Evolutionary conservation across 345 rosid species (phyloP).

Genomic region (Raphanus sativus): DNA sequence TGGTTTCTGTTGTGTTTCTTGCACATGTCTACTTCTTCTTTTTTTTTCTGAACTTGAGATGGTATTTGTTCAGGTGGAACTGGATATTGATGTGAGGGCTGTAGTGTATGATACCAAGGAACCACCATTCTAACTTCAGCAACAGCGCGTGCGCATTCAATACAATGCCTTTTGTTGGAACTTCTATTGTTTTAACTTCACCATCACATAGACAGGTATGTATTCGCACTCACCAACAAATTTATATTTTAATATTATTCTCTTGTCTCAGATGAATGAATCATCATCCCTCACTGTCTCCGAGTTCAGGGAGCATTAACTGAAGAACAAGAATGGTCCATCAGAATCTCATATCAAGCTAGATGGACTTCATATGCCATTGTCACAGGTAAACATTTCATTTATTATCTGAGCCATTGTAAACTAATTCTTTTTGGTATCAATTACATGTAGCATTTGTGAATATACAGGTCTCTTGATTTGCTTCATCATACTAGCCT

Average conservation of each 20-base stretch:
- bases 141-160: constrained; percentile 47
- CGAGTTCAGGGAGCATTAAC: constrained; percentile 45
- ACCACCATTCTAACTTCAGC: constrained; percentile 64
- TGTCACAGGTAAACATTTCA: constrained; percentile 51
- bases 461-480: constrained; percentile 52
- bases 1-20: neutral
- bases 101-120: constrained; percentile 59
- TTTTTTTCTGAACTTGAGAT: neutral
- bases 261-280: neutral
- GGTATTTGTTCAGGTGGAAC: constrained; percentile 55
- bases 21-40: neutral
- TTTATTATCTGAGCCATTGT: neutral
- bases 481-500: constrained; percentile 46
- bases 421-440: neutral
- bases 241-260: neutral
- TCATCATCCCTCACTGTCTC: constrained; percentile 11
- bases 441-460: neutral
- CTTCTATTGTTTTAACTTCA: constrained; percentile 59
- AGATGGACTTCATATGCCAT: constrained; percentile 63
- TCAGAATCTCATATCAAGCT: constrained; percentile 62
- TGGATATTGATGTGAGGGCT: constrained; percentile 55
- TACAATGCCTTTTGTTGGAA: constrained; percentile 55
- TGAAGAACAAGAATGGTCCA: constrained; percentile 56
- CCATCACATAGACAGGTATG: constrained; percentile 53
- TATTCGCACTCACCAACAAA: neutral